These are phyloP conservation scores for Lactarius akahatsu DNA, from an alignment of 768 basidiomycete genomes.

Conservation along the genomic window DNA sequence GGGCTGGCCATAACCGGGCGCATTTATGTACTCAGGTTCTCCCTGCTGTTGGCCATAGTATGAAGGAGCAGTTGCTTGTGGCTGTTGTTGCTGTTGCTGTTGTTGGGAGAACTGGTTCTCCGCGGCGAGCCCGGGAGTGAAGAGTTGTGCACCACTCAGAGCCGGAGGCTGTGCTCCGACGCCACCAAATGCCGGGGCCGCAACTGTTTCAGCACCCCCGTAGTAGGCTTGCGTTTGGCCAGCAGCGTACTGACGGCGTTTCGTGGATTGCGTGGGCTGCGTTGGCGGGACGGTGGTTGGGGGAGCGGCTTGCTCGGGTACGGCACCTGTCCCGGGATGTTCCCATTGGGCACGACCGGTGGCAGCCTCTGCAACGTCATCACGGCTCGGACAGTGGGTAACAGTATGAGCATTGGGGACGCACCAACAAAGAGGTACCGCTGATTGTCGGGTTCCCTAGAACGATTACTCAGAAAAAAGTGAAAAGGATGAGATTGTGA, in stretches of 20 bases:
- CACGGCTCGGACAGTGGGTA: conserved; percentile 15
- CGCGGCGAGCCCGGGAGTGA: conserved; percentile 78
- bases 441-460: conserved; percentile 77
- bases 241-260: conserved; percentile 91
- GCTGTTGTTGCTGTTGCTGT: conserved; percentile 43
- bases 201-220: conserved; percentile 44
- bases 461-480: conserved; percentile 25
- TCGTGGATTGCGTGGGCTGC: conserved; percentile 43
- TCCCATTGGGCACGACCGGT: conserved; percentile 92
- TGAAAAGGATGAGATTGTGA: conserved; percentile 14
- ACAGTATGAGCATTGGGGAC: conserved; percentile 33
- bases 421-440: conserved; percentile 87
- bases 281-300: conserved; percentile 46
- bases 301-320: conserved; percentile 41
- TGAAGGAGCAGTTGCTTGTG: conserved; percentile 47
- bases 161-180: conserved; percentile 43
- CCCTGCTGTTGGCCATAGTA: conserved; percentile 47
- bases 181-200: conserved; percentile 46
- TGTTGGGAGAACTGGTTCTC: conserved; percentile 73
- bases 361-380: conserved; percentile 61
- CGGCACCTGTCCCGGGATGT: conserved; percentile 48
- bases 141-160: conserved; percentile 58
- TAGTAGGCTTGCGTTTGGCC: conserved; percentile 93
- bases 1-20: conserved; percentile 46
- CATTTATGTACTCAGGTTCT: conserved; percentile 46